Base-by-base conservation (phyloP, 75 land plant genomes). In the Azolla pinnata region DNA sequence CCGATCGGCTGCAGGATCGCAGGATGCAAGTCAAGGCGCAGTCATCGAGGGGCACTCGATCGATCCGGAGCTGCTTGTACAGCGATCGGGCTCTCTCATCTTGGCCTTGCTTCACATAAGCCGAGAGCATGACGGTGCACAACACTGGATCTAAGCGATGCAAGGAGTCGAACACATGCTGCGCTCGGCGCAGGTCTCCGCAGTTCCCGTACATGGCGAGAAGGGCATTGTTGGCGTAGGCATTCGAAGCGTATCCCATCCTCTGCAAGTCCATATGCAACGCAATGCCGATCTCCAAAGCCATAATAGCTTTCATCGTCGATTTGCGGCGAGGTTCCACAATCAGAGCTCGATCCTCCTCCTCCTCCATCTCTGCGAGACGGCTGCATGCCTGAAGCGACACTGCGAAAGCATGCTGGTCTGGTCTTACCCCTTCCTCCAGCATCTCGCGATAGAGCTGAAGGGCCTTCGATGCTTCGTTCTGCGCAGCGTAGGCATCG, bases 171-270 rank as follows among this genome's bases (percentile, higher is more conserved):
- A 53, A 21, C 24, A 21, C 26, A 10, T 53, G 18, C 19, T 69
- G 69, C 2, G 76, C 76, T 58, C 52, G 42, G 29, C 4, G 12
- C 20, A 76, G 63, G 29, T 58, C 59, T 20, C 67, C 66, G 48
- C 63, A 76, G 62, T 81, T 73, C 17, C 67, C 57, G 59, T 81
- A 81, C 79, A 76, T 73, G n/a, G 18, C 44, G 42, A 76, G n/a
- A 20, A 81, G 62, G 23, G 72, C 55, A 60, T 55, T 72, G 29
- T 21, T 63, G 10, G 29, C 21, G 30, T 29, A 16, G 30, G 12
- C 32, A 33, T 63, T 14, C 18, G 20, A 7, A 10, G 24, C 55
- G 23, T 0, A 25, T 16, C 55, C 42, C 42, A 38, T 38, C 14
- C 42, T 38, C 7, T 14, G 42, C n/a, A 23, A 29, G 48, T 73